Conservation (phyloP, 257 asterid genomes). For the Euphrasia confusa region DNA sequence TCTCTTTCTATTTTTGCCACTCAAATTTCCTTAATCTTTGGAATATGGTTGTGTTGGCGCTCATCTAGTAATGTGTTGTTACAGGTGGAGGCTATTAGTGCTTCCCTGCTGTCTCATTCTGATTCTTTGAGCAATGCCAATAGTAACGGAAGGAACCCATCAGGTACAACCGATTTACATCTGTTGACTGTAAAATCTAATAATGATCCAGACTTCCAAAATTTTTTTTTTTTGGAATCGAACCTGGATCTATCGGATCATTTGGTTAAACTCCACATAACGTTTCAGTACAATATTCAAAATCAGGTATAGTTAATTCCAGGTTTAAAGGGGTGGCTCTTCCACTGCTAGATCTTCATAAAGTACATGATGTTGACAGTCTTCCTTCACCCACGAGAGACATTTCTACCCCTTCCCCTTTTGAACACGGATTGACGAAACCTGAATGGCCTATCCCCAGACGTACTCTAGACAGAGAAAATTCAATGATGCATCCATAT, state of each 20-base stretch:
- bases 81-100: slow-evolving; percentile 57
- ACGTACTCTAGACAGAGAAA: slow-evolving; percentile 41
- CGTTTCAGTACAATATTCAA: slow-evolving; percentile 28
- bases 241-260: slow-evolving; percentile 30
- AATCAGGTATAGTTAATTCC: slow-evolving; percentile 32
- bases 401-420: slow-evolving; percentile 46
- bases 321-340: slow-evolving; percentile 53
- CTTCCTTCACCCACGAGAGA: slow-evolving; percentile 95
- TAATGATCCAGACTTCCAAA: slow-evolving; percentile 26
- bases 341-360: slow-evolving; percentile 91
- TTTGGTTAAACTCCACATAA: slow-evolving; percentile 30
- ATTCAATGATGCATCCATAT: slow-evolving; percentile 55
- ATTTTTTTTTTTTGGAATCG: slow-evolving; percentile 32
- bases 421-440: slow-evolving; percentile 47
- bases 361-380: slow-evolving; percentile 88
- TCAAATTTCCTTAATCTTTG: slow-evolving; percentile 2
- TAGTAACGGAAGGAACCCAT: slow-evolving; percentile 31
- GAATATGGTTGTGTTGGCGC: slow-evolving; percentile 21
- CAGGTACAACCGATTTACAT: slow-evolving; percentile 25
- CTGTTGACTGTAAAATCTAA: slow-evolving; percentile 29
- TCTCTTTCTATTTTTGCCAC: neutral
- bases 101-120: slow-evolving; percentile 35
- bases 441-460: slow-evolving; percentile 76
- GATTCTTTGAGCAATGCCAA: slow-evolving; percentile 26
- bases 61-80: slow-evolving; percentile 32